A percentile compares a stretch with the other conserved stretches of the same genome.
phyloP scores from a whole-genome alignment of 805 yeast species.

The Suhomyces sp. region DNA sequence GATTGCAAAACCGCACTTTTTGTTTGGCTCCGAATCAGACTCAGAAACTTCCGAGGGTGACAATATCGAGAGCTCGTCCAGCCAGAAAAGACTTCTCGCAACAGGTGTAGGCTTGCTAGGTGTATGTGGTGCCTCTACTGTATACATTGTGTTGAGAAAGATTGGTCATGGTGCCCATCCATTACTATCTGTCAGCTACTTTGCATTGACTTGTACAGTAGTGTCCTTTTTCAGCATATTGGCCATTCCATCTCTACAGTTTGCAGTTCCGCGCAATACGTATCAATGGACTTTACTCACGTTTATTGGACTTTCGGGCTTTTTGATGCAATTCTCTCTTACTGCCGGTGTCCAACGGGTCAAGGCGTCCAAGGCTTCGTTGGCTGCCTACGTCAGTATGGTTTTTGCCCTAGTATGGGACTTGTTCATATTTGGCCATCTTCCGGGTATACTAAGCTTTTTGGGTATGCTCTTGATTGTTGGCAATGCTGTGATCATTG shows the following conservation, averaged over 20 bases:
- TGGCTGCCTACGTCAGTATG: constrained; percentile 74
- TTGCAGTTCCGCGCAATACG: constrained; percentile 57
- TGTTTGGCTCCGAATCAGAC: constrained; percentile 49
- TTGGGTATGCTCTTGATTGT: constrained; percentile 69
- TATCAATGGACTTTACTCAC: constrained; percentile 66
- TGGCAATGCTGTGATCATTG: constrained; percentile 58
- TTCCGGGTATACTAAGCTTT: constrained; percentile 67
- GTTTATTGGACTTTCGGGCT: constrained; percentile 72
- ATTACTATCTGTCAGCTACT: constrained; percentile 71
- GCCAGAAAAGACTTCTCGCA: constrained; percentile 58
- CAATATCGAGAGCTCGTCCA: constrained; percentile 48
- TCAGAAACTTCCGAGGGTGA: constrained; percentile 30
- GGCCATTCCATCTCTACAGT: constrained; percentile 54
- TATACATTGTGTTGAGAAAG: constrained; percentile 66
- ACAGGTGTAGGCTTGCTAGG: constrained; percentile 63
- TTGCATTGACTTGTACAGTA: constrained; percentile 58
- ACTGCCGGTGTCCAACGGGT: constrained; percentile 85
- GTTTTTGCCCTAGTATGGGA: constrained; percentile 80
- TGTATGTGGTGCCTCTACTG: constrained; percentile 65
- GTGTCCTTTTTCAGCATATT: constrained; percentile 53
- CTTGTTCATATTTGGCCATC: constrained; percentile 62
- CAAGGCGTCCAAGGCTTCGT: constrained; percentile 69
- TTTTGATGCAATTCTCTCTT: constrained; percentile 71
- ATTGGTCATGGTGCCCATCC: constrained; percentile 83
- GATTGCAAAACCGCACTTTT: constrained; percentile 76